A percentile compares a stretch with the other conserved stretches of the same genome.
Evolutionary conservation across 1,284 basidiomycete genomes (phyloP).

Genomic region (Rhodotorula sp.): DNA sequence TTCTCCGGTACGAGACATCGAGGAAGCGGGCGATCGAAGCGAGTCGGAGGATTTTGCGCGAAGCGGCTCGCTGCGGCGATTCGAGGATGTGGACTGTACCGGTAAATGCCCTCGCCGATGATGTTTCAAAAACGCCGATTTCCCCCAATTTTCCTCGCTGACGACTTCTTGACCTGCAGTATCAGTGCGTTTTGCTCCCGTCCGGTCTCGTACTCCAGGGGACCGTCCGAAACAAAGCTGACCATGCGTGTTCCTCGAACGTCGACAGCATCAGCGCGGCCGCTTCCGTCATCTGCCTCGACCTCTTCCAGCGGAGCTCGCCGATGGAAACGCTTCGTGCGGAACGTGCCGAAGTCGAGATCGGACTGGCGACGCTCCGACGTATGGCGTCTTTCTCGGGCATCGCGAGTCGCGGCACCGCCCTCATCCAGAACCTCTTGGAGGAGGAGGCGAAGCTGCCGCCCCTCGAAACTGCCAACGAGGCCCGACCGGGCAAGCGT

Average conservation of each 20-base stretch:
- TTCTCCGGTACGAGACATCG: slow-evolving; percentile 23
- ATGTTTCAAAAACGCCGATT: too few relatives aligned
- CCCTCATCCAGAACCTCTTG: slow-evolving; percentile 19
- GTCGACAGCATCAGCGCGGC: slow-evolving; percentile 10
- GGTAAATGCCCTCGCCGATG: background rate
- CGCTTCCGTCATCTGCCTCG: slow-evolving; percentile 23
- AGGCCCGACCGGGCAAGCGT: background rate
- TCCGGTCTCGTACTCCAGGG: background rate
- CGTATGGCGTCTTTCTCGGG: slow-evolving; percentile 7
- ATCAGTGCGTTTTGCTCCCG: background rate
- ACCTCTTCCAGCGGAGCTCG: slow-evolving; percentile 25
- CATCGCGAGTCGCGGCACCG: slow-evolving; percentile 18
- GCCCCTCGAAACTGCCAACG: background rate
- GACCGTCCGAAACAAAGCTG: background rate
- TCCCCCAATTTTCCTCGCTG: too few relatives aligned
- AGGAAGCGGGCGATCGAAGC: slow-evolving; percentile 11
- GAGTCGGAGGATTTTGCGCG: slow-evolving; percentile 13
- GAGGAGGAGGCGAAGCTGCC: slow-evolving; percentile 10
- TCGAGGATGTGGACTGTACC: slow-evolving; percentile 27
- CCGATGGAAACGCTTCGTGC: background rate
- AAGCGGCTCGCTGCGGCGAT: slow-evolving; percentile 9
- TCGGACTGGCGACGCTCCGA: slow-evolving; percentile 4
- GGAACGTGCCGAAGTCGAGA: slow-evolving; percentile 13
- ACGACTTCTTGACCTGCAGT: background rate
- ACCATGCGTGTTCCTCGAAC: background rate